Evolutionary conservation across 2,329 filamentous ascomycete species (phyloP).

Genomic region (Fonsecaea pedrosoi): DNA sequence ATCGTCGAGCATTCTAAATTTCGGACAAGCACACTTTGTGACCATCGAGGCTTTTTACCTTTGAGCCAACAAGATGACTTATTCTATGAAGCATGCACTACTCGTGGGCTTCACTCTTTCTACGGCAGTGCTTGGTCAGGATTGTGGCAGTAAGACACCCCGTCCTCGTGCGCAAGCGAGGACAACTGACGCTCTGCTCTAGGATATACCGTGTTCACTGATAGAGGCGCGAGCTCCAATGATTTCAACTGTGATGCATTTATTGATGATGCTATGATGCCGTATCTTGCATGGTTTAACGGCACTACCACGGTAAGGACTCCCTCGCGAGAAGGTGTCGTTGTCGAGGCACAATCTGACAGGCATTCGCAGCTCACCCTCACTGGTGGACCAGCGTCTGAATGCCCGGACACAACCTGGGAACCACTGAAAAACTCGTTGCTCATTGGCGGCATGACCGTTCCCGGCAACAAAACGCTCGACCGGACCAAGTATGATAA

Average conservation of each 20-base stretch:
- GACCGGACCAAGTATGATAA: constrained; percentile 19
- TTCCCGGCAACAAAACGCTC: constrained; percentile 16
- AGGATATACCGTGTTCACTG: constrained; percentile 15
- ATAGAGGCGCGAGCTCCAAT: constrained; percentile 14
- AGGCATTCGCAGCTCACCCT: constrained; percentile 4
- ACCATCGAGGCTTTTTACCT: neutral
- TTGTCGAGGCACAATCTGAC: neutral
- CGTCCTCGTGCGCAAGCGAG: neutral
- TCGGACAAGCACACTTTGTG: neutral
- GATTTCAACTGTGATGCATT: constrained; percentile 15
- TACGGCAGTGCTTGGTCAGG: constrained; percentile 9
- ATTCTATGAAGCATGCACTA: neutral
- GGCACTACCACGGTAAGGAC: constrained; percentile 12
- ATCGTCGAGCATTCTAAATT: neutral
- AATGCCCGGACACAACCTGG: constrained; percentile 17
- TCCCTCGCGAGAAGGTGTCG: neutral
- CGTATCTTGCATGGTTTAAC: constrained; percentile 25
- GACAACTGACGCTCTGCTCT: neutral
- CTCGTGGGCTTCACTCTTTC: neutral
- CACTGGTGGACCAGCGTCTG: constrained; percentile 4
- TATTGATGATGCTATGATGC: constrained; percentile 14
- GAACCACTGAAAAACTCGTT: constrained; percentile 18
- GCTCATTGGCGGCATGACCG: constrained; percentile 22
- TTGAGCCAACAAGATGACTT: neutral
- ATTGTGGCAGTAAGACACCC: constrained; percentile 9